Evolutionary conservation across 306 rosid genomes (phyloP).

Genomic region (Vachellia collinsii): DNA sequence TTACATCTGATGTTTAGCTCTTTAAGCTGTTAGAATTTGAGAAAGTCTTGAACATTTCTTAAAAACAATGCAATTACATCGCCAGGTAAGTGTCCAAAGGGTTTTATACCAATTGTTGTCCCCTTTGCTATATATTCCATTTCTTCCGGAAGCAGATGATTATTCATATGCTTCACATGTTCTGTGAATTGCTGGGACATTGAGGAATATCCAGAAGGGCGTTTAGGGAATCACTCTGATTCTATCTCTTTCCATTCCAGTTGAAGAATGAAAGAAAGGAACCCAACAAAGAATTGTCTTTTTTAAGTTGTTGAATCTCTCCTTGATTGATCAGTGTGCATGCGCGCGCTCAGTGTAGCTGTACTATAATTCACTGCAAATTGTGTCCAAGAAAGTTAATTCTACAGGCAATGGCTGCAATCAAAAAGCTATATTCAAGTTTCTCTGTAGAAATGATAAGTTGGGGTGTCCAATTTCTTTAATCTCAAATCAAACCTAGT

Average conservation of each 20-base stretch:
- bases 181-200: too few relatives aligned
- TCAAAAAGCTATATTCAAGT: conserved; percentile 68
- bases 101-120: neutral
- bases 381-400: conserved; percentile 29
- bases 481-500: too few relatives aligned
- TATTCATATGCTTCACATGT: too few relatives aligned
- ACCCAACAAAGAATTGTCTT: too few relatives aligned
- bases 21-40: neutral
- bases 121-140: neutral
- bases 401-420: conserved; percentile 79
- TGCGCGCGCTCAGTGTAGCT: neutral
- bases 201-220: too few relatives aligned
- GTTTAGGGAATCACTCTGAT: too few relatives aligned
- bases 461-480: too few relatives aligned
- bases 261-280: too few relatives aligned
- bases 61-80: neutral
- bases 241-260: too few relatives aligned
- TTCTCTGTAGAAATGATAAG: conserved; percentile 74
- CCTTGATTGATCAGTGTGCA: too few relatives aligned
- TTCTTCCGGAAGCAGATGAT: too few relatives aligned
- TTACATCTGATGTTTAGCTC: neutral
- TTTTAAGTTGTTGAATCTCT: too few relatives aligned
- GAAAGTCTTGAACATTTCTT: neutral
- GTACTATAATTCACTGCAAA: conserved; percentile 5
- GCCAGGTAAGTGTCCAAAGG: neutral